Percentiles rank a stretch among this genome's conserved stretches.
These are phyloP conservation scores for Daldinia concentrica DNA, from an alignment of 495 filamentous ascomycete species.

Conservation along the genomic window DNA sequence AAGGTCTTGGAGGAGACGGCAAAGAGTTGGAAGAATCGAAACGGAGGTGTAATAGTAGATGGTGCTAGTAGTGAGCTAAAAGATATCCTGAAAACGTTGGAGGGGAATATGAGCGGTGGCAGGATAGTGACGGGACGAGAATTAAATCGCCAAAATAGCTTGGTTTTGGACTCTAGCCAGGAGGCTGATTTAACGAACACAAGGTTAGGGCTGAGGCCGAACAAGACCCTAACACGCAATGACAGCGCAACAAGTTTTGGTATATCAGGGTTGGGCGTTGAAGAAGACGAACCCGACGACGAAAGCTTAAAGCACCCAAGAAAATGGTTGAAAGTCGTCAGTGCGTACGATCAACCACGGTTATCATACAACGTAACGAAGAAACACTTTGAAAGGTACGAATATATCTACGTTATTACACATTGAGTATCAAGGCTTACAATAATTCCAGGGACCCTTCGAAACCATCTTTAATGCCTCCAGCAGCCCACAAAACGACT, in stretches of 20 bases:
- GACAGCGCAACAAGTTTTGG: constrained; percentile 72
- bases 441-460: constrained; percentile 57
- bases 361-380: constrained; percentile 84
- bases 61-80: constrained; percentile 79
- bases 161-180: constrained; percentile 53
- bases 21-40: constrained; percentile 84
- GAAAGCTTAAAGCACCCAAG: constrained; percentile 68
- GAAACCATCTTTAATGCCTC: constrained; percentile 80
- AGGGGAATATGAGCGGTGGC: constrained; percentile 85
- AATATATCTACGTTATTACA: not conserved
- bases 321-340: constrained; percentile 79
- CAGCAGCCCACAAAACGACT: constrained; percentile 80
- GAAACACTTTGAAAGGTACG: constrained; percentile 86
- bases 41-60: constrained; percentile 88
- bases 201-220: constrained; percentile 55
- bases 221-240: constrained; percentile 53
- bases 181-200: constrained; percentile 53
- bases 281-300: constrained; percentile 69
- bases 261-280: constrained; percentile 66
- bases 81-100: constrained; percentile 79
- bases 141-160: constrained; percentile 68
- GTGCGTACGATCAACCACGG: constrained; percentile 86
- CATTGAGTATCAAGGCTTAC: constrained; percentile 7
- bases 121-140: constrained; percentile 62
- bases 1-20: constrained; percentile 91